These are phyloP conservation scores for Coccomyxa sp. DNA, from an alignment of 139 green algal species.

Conservation along the genomic window DNA sequence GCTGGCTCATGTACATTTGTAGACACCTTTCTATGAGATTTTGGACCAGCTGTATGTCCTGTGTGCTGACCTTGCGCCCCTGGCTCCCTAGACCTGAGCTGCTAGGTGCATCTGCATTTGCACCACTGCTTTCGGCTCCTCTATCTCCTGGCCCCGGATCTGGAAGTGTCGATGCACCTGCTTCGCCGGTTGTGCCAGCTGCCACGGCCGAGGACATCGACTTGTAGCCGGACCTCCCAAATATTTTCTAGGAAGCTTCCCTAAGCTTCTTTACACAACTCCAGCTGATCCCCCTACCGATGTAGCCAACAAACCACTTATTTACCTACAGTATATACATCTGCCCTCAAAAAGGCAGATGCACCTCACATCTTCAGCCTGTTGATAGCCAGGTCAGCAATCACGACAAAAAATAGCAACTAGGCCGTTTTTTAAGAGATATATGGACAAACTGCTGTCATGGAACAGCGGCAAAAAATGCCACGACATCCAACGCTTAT, in stretches of 20 bases:
- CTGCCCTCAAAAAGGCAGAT: no score
- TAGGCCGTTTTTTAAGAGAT: no score
- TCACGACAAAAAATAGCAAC: no score
- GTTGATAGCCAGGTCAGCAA: no score
- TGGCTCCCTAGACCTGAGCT: not conserved
- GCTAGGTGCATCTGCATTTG: not conserved
- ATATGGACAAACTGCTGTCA: no score
- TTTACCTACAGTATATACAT: no score
- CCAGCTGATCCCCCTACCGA: no score
- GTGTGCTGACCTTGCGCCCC: slow-evolving; percentile 45
- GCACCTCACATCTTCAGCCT: no score
- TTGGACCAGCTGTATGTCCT: slow-evolving; percentile 87
- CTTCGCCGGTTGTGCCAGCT: not conserved
- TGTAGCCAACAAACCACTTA: no score
- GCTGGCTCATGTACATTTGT: slow-evolving; percentile 86
- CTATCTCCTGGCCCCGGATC: not conserved
- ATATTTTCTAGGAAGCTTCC: not conserved
- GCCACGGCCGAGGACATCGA: not conserved
- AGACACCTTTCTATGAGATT: slow-evolving; percentile 92
- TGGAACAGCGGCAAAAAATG: no score
- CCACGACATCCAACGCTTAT: no score
- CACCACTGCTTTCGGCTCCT: not conserved
- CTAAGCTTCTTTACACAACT: no score
- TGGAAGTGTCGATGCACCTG: not conserved
- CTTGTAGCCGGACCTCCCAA: not conserved